Percentiles rank a stretch among this genome's conserved stretches.
Conservation (phyloP, 2,329 filamentous ascomycete species). For the Pseudocercospora crystallina region DNA sequence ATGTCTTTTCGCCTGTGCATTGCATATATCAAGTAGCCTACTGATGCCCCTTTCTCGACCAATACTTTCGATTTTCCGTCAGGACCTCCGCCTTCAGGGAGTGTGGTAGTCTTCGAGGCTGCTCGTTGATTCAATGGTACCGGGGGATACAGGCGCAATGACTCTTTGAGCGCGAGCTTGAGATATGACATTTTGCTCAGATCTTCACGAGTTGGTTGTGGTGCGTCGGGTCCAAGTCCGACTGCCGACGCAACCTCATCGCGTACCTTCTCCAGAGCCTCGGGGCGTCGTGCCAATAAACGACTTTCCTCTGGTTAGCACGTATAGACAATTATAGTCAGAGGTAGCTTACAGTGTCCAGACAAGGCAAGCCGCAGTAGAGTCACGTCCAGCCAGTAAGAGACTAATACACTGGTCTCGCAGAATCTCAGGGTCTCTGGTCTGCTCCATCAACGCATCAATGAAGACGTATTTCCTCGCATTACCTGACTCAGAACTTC, state of each 20-base stretch:
- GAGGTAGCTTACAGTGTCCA: constrained; percentile 37
- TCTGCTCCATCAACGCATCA: constrained; percentile 53
- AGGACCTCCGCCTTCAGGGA: constrained; percentile 45
- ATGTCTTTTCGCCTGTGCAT: neutral
- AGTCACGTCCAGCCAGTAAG: constrained; percentile 51
- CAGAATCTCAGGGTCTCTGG: constrained; percentile 37
- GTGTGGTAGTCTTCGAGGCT: constrained; percentile 60
- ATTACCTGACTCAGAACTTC: constrained; percentile 22
- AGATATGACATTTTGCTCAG: constrained; percentile 27
- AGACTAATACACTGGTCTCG: constrained; percentile 48
- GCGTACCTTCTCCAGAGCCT: constrained; percentile 14
- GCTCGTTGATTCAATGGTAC: constrained; percentile 75
- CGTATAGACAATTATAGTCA: no score
- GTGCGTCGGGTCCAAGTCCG: constrained; percentile 31
- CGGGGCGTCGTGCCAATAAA: constrained; percentile 14
- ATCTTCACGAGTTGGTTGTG: constrained; percentile 39
- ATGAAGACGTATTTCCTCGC: constrained; percentile 58
- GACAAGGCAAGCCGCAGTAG: constrained; percentile 49
- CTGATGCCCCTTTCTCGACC: constrained; percentile 34
- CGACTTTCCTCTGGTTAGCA: no score
- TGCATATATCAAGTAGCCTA: constrained; percentile 12
- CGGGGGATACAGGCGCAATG: constrained; percentile 69
- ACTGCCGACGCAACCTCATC: constrained; percentile 17
- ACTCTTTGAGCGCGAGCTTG: constrained; percentile 63
- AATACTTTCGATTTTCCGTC: constrained; percentile 43